phyloP scores from a whole-genome alignment of 768 basidiomycete genomes.

The Tricholoma sp. region DNA sequence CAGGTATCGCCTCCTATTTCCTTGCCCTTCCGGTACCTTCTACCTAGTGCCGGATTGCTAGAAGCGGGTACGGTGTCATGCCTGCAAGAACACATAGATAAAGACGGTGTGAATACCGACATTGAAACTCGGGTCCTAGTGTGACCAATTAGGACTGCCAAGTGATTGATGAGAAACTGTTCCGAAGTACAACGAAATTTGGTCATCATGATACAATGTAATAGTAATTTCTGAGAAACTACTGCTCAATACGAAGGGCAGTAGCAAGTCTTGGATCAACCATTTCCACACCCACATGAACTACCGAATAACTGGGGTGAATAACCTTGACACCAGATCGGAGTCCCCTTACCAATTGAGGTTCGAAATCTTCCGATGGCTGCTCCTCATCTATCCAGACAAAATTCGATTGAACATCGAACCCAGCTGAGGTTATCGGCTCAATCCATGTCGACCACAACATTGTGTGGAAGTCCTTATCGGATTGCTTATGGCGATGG shows the following conservation, averaged over 20 bases:
- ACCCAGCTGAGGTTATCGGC: constrained; percentile 10
- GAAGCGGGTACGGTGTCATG: neutral
- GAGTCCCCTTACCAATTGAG: constrained; percentile 5
- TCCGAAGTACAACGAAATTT: too few species aligned
- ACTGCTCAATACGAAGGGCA: constrained; percentile 7
- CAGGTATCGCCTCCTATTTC: too few species aligned
- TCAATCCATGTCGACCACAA: constrained; percentile 9
- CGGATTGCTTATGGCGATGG: constrained; percentile 10
- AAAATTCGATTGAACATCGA: constrained; percentile 10
- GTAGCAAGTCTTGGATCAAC: constrained; percentile 11
- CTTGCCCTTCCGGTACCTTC: too few species aligned
- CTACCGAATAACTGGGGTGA: constrained; percentile 8
- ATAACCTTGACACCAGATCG: constrained; percentile 9
- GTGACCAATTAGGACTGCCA: too few species aligned
- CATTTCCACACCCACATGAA: constrained; percentile 11
- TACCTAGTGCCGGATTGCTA: too few species aligned
- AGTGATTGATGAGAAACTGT: too few species aligned
- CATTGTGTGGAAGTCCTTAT: constrained; percentile 9
- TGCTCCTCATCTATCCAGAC: constrained; percentile 13
- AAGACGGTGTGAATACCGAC: too few species aligned
- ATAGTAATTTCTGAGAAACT: neutral
- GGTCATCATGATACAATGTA: too few species aligned
- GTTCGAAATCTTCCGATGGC: constrained; percentile 7
- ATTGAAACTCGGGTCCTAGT: too few species aligned
- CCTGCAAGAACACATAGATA: neutral